Conservation (phyloP, 1,139 yeast species). For the Candida buenavistaensis region DNA sequence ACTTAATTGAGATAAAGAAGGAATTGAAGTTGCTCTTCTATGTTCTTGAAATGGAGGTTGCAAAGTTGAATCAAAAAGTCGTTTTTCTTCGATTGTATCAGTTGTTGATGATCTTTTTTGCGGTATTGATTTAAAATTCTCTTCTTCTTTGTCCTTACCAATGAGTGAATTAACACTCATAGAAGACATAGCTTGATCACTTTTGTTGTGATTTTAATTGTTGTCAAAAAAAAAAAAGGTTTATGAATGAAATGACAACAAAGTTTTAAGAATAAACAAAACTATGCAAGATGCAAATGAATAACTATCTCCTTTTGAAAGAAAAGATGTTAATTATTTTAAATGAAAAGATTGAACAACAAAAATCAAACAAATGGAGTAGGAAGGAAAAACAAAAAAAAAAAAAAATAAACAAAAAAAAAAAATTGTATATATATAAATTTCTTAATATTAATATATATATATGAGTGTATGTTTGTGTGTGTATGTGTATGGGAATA, state of each 20-base stretch:
- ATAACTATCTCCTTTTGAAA: no score
- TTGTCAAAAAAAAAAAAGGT: no score
- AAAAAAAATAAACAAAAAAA: slow-evolving; percentile 1
- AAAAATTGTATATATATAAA: neutral
- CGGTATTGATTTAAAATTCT: slow-evolving; percentile 4
- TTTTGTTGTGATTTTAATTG: neutral
- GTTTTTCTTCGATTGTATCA: neutral
- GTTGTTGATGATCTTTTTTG: slow-evolving; percentile 4
- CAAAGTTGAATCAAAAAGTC: neutral
- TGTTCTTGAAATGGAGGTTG: slow-evolving; percentile 8
- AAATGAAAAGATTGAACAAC: no score
- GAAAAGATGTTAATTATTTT: no score
- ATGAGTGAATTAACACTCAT: slow-evolving; percentile 18
- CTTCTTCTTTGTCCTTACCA: slow-evolving; percentile 10
- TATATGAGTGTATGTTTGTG: neutral
- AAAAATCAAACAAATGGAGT: no score
- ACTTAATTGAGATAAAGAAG: slow-evolving; percentile 10
- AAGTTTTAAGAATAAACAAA: no score
- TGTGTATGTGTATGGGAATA: neutral
- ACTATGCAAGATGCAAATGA: no score
- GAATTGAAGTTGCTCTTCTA: slow-evolving; percentile 5
- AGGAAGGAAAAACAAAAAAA: neutral
- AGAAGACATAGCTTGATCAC: slow-evolving; percentile 10
- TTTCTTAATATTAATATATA: no score
- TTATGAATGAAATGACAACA: neutral